phyloP scores from a whole-genome alignment of 106 monocot genomes.

The Cymbidium sinense region DNA sequence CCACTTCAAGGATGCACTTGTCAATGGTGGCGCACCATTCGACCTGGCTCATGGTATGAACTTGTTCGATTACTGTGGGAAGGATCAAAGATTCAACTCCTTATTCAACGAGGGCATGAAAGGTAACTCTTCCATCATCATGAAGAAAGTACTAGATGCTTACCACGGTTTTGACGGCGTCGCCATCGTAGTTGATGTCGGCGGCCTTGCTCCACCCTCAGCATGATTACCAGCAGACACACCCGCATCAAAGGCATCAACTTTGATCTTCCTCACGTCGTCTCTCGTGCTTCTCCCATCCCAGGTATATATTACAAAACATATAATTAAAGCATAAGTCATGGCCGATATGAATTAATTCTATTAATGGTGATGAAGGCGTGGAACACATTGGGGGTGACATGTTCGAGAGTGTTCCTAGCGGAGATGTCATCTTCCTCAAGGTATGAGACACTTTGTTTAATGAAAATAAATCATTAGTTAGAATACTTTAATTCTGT shows the following conservation, averaged over 20 bases:
- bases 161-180: conserved; percentile 14
- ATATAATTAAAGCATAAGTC: too few relatives aligned
- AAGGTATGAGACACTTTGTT: too few relatives aligned
- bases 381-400: conserved; percentile 40
- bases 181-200: conserved; percentile 11
- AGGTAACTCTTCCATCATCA: background rate
- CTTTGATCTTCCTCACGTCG: conserved; percentile 19
- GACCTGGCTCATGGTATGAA: conserved; percentile 2
- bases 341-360: too few relatives aligned
- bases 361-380: conserved; percentile 9
- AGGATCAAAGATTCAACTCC: background rate
- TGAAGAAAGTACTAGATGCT: conserved; percentile 4
- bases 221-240: conserved; percentile 11
- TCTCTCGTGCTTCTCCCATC: conserved; percentile 6
- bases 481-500: too few relatives aligned
- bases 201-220: conserved; percentile 10
- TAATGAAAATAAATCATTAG: too few relatives aligned
- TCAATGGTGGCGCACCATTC: conserved; percentile 5
- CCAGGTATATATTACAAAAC: background rate
- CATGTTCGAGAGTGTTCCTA: conserved; percentile 41
- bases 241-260: conserved; percentile 18
- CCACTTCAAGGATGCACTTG: conserved; percentile 10
- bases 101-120: conserved; percentile 6
- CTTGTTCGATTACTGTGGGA: background rate
- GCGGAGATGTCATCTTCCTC: conserved; percentile 52